Conservation (phyloP, 108 stramenopile genomes). For the Cylindrotheca closterium region DNA sequence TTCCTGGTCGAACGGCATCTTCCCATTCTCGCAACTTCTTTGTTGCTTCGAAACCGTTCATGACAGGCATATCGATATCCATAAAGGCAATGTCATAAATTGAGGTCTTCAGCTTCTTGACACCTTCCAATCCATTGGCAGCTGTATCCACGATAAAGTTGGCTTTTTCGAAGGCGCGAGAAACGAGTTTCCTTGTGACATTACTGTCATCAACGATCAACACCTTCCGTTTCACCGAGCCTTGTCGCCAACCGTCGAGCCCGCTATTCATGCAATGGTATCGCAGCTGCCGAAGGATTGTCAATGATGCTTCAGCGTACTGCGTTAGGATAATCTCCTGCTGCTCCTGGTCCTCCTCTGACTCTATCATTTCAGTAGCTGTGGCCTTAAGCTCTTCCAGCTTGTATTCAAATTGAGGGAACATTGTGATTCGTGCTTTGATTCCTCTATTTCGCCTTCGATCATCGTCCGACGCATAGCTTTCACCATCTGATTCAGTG, state of each 20-base stretch:
- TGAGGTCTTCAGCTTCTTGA: slow-evolving; percentile 83
- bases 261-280: slow-evolving; percentile 92
- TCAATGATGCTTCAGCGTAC: slow-evolving; percentile 86
- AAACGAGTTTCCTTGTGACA: slow-evolving; percentile 78
- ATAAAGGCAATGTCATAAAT: slow-evolving; percentile 94
- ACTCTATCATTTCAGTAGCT: slow-evolving; percentile 84
- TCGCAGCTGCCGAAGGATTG: slow-evolving; percentile 84
- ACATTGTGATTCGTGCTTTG: slow-evolving; percentile 83
- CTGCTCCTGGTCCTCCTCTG: slow-evolving; percentile 70
- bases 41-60: slow-evolving; percentile 92
- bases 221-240: slow-evolving; percentile 77
- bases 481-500: slow-evolving; percentile 34
- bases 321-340: slow-evolving; percentile 84
- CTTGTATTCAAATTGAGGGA: slow-evolving; percentile 73
- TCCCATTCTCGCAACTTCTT: slow-evolving; percentile 85
- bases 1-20: slow-evolving; percentile 78
- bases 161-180: slow-evolving; percentile 84
- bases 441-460: slow-evolving; percentile 17
- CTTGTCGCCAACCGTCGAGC: slow-evolving; percentile 89
- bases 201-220: slow-evolving; percentile 87
- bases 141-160: slow-evolving; percentile 91
- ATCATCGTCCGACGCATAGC: slow-evolving; percentile 15
- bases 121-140: slow-evolving; percentile 83
- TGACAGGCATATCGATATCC: slow-evolving; percentile 95
- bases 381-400: slow-evolving; percentile 76